Evolutionary conservation across 1,284 basidiomycete genomes (phyloP), one percentile per base, ranked within the genome.

Genomic region (Gomphus bonarii): DNA sequence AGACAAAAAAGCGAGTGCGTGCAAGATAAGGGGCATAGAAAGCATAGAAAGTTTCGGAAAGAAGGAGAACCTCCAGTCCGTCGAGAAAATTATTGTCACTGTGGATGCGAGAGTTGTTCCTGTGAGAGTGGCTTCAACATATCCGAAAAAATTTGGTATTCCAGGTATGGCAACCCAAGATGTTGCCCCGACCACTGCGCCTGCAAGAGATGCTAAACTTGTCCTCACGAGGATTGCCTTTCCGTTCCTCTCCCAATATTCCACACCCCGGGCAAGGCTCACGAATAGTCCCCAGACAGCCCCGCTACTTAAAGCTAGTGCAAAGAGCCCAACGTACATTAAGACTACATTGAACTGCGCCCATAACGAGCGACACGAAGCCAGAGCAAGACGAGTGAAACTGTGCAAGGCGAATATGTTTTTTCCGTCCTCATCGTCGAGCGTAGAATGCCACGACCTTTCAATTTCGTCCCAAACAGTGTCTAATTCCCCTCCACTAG

Each of bases 261-360:
- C 28, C 42, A 47, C 25, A 28, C 50, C 49, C 2, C 18, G 43
- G 3, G 70, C 70, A 50, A 84, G 67, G 18, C 72, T 71, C 4
- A 65, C 63, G 65, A 80, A 87, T 1, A 82, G 62, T 0, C 70
- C 69, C 70, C 75, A 80, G 0, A 73, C 69, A 1, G 80, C 73
- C 3, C 77, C 55, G 0, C 79, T 65, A 20, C 78, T 71, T 22
- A 79, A 64, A 1, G 67, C 68, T 52, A 89, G 70, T 7, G 84
- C 70, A 0, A 69, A 64, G 20, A 88, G 67, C 0, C 85, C 95
- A 20, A 86, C 71, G 3, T 70, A 69, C 75, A 99, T 98, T 11
- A 91, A 74, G 0, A 78, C 65, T 3, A 87, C 73, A 61, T 94
- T 91, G 73, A 99, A 99, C 65, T 91, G 90, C 0, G 97, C 95